These are phyloP conservation scores for Didymella pomorum DNA, from an alignment of 2,329 filamentous ascomycete species.

Conservation along the genomic window DNA sequence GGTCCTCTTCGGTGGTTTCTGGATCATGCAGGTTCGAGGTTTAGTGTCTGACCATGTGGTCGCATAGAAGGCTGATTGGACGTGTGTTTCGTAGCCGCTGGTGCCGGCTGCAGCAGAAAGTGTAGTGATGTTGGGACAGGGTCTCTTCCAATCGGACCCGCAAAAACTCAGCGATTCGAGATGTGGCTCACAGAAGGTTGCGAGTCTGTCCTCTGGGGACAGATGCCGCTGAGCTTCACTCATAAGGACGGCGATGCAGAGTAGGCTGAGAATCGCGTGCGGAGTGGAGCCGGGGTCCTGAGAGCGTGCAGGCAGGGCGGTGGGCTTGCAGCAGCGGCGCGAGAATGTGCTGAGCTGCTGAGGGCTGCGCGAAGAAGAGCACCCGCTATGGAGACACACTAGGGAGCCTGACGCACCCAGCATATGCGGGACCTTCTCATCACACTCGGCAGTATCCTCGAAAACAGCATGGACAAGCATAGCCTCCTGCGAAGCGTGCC, in stretches of 20 bases:
- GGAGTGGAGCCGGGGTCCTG: slow-evolving; percentile 7
- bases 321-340: slow-evolving; percentile 17
- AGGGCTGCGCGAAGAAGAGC: slow-evolving; percentile 11
- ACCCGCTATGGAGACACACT: slow-evolving; percentile 15
- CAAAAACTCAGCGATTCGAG: slow-evolving; percentile 11
- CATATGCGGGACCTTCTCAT: slow-evolving; percentile 15
- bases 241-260: slow-evolving; percentile 1
- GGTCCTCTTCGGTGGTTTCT: slow-evolving; percentile 26
- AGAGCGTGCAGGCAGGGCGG: slow-evolving; percentile 7
- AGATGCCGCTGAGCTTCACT: slow-evolving; percentile 5
- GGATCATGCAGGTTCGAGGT: slow-evolving; percentile 35
- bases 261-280: slow-evolving; percentile 3
- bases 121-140: slow-evolving; percentile 16
- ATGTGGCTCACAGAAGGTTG: slow-evolving; percentile 16
- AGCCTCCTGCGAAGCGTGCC: slow-evolving; percentile 12
- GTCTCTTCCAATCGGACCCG: slow-evolving; percentile 14
- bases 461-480: slow-evolving; percentile 12
- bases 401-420: slow-evolving; percentile 17
- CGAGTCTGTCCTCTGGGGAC: neutral
- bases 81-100: slow-evolving; percentile 22
- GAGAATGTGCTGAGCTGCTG: slow-evolving; percentile 19
- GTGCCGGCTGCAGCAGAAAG: slow-evolving; percentile 16
- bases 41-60: slow-evolving; percentile 21
- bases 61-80: slow-evolving; percentile 16
- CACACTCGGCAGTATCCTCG: slow-evolving; percentile 8